Percentiles rank a stretch among this genome's conserved stretches.
phyloP scores from a whole-genome alignment of 1,284 basidiomycete genomes.

The Schizopora paradoxa region DNA sequence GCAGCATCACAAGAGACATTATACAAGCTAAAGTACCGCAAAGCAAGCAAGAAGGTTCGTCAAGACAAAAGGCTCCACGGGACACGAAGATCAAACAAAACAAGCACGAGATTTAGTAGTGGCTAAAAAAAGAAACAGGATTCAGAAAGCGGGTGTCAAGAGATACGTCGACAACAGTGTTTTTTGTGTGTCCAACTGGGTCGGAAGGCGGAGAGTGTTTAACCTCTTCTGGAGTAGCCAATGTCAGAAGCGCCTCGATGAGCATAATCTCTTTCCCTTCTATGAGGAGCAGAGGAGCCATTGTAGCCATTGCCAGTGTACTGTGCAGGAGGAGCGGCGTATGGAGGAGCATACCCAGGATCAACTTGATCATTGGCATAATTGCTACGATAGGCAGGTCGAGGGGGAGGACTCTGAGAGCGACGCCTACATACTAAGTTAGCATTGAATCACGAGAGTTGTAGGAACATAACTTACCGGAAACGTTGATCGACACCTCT shows the following conservation, averaged over 20 bases:
- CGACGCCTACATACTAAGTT: conserved; percentile 48
- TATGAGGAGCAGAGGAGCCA: conserved; percentile 31
- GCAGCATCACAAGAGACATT: too few species aligned
- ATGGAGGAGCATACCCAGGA: conserved; percentile 37
- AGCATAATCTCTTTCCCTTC: conserved; percentile 65
- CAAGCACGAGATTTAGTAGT: conserved; percentile 8
- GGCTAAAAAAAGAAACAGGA: conserved; percentile 1
- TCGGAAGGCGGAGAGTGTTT: conserved; percentile 11
- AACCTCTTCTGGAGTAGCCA: conserved; percentile 35
- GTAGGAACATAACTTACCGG: conserved; percentile 38
- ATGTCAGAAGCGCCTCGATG: conserved; percentile 42
- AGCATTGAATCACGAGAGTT: conserved; percentile 11
- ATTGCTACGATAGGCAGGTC: conserved; percentile 31
- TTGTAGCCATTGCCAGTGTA: conserved; percentile 44
- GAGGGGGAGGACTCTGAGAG: conserved; percentile 58
- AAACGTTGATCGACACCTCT: conserved; percentile 40
- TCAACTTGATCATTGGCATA: conserved; percentile 39
- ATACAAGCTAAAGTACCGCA: too few species aligned
- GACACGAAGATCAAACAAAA: too few species aligned
- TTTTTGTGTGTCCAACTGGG: neutral
- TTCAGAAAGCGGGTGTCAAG: neutral
- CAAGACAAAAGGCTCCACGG: too few species aligned
- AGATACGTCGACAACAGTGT: neutral
- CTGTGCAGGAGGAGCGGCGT: conserved; percentile 31
- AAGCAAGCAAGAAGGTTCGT: too few species aligned